phyloP scores from a whole-genome alignment of 148 eudicot genomes.

The Silene latifolia region DNA sequence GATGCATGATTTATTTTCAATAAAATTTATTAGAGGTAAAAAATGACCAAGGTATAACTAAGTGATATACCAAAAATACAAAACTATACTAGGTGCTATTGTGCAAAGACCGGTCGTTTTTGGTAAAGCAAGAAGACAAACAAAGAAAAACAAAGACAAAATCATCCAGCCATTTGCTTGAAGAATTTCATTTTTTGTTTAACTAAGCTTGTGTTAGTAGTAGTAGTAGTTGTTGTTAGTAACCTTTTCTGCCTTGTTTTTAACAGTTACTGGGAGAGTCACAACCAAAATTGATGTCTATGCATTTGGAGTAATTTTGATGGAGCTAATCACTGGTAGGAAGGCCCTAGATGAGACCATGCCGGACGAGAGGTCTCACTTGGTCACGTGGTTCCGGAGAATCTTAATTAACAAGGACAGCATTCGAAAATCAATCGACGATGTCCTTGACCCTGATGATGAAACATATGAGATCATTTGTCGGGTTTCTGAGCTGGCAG shows the following conservation, averaged over 20 bases:
- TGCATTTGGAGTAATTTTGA: conserved; percentile 64
- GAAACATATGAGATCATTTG: conserved; percentile 33
- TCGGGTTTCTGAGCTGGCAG: conserved; percentile 32
- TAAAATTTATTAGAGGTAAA: neutral
- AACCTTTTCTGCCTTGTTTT: conserved; percentile 10
- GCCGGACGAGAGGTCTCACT: conserved; percentile 55
- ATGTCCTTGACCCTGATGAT: conserved; percentile 44
- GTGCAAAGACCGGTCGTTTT: neutral
- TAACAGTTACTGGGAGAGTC: conserved; percentile 54
- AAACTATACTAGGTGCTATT: neutral
- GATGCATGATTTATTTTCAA: neutral
- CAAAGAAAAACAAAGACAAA: neutral
- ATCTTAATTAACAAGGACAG: conserved; percentile 52
- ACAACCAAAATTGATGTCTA: conserved; percentile 72
- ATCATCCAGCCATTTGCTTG: neutral
- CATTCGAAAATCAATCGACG: conserved; percentile 45
- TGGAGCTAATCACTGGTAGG: conserved; percentile 70
- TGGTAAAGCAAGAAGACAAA: neutral
- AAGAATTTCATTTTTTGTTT: neutral
- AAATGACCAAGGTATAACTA: neutral
- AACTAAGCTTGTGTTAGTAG: neutral
- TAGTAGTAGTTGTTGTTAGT: neutral
- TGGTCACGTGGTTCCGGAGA: conserved; percentile 70
- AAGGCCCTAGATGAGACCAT: conserved; percentile 59
- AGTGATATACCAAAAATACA: neutral